Evolutionary conservation across 345 rosid genomes (phyloP), one percentile per base, ranked within the genome.

Genomic region (Laguncularia racemosa): DNA sequence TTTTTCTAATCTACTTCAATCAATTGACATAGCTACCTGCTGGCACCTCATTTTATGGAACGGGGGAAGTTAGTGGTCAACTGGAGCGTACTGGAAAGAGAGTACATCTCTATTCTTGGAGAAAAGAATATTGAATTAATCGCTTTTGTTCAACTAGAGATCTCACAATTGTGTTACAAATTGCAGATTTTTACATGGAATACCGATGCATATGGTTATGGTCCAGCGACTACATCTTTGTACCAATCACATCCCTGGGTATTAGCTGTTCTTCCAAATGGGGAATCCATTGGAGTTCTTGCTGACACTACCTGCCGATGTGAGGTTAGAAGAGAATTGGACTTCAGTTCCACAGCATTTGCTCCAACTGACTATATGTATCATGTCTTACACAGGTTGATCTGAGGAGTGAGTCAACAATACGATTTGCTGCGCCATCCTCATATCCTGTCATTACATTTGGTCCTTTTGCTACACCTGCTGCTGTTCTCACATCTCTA

Each of bases 241-340:
- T 91, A 91, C 71, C 96, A 91, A 76, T 88, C 98, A 21, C 98
- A 91, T 74, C 98, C 98, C 47, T 91, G 98, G 96, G 89, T 91
- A 40, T 71, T 91, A 38, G 90, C 75, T 62, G 76, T 91, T 74
- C 90, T 88, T 78, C 91, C 93, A 13, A 77, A 59, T 67, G 98
- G 96, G 66, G 96, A 88, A 68, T 79, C 96, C 23, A 44, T 91
- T 10, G 98, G 96, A 13, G 71, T 91, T 72, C 92, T 91, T 75
- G 98, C 95, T 61, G 98, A 88, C 76, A 88, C 96, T 45, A 84
- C 95, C 17, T 64, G 63, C 2, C 84, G 81, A 26, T 88, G 98
- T 72, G 96, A 91, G 98, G 98, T 91, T 58, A 57, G 44, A 44
- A 67, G 57, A 44, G 20, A 40, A 23, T 64, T 5, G 43, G 19